These are phyloP conservation scores for Coix lacrymajobi DNA, from an alignment of 176 grass and related monocot species.

Conservation along the genomic window DNA sequence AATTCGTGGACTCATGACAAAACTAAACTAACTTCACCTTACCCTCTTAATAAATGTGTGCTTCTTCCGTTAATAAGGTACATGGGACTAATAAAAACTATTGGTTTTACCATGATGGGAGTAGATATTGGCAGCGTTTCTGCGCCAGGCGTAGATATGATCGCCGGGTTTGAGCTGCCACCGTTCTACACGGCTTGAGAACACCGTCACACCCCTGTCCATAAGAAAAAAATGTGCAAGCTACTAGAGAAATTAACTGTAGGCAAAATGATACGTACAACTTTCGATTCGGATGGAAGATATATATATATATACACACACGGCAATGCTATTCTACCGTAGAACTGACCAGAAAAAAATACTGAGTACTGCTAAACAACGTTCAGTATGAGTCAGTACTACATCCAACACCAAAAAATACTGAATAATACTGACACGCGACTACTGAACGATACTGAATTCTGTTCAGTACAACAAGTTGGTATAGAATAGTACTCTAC, in stretches of 20 bases:
- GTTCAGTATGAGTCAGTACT: too few species aligned
- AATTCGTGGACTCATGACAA: too few species aligned
- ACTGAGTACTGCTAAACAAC: too few species aligned
- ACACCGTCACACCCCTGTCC: background rate
- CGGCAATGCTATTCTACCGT: too few species aligned
- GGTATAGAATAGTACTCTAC: too few species aligned
- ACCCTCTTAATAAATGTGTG: background rate
- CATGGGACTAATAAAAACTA: background rate
- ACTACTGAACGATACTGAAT: too few species aligned
- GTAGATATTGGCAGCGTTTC: background rate
- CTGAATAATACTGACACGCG: too few species aligned
- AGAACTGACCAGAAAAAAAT: too few species aligned
- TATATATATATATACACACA: too few species aligned
- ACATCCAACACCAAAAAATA: too few species aligned
- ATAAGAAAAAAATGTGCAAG: background rate
- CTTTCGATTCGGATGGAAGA: background rate
- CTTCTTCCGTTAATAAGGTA: background rate
- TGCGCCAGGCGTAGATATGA: background rate
- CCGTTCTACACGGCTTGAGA: background rate
- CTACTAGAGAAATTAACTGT: background rate
- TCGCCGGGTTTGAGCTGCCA: background rate
- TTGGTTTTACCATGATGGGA: background rate
- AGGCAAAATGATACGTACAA: background rate
- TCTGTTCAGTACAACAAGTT: too few species aligned
- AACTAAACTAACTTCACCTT: background rate